These are phyloP conservation scores for Lasiodiplodia sp. DNA, from an alignment of 2,329 filamentous ascomycete species.

Conservation along the genomic window DNA sequence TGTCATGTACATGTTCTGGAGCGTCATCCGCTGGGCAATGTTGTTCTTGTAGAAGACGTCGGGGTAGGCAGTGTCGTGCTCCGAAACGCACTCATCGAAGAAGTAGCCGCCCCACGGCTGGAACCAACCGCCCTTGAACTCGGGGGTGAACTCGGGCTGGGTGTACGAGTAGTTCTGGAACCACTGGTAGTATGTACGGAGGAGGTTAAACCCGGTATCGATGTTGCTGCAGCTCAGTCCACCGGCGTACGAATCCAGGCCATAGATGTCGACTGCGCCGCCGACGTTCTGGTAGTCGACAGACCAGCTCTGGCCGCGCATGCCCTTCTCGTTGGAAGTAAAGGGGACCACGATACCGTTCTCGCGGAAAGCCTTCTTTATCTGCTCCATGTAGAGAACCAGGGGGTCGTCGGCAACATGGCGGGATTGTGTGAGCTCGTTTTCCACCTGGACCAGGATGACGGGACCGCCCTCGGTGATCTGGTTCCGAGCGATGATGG, in stretches of 20 bases:
- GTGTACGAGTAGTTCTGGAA: slow-evolving; percentile 52
- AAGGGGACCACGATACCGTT: slow-evolving; percentile 67
- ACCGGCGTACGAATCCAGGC: slow-evolving; percentile 64
- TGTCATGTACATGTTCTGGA: slow-evolving; percentile 69
- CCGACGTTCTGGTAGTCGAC: slow-evolving; percentile 63
- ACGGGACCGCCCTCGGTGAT: slow-evolving; percentile 64
- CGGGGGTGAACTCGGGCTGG: slow-evolving; percentile 64
- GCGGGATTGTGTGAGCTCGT: slow-evolving; percentile 55
- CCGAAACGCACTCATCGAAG: slow-evolving; percentile 60
- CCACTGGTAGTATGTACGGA: slow-evolving; percentile 57
- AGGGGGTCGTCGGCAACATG: slow-evolving; percentile 55
- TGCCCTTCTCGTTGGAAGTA: slow-evolving; percentile 67
- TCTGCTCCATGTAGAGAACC: slow-evolving; percentile 64
- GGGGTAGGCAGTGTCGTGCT: slow-evolving; percentile 66
- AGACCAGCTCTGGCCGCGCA: slow-evolving; percentile 66
- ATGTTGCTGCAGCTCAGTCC: slow-evolving; percentile 63
- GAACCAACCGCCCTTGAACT: slow-evolving; percentile 67
- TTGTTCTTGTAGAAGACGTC: slow-evolving; percentile 71
- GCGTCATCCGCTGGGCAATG: slow-evolving; percentile 66
- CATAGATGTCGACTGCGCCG: slow-evolving; percentile 64
- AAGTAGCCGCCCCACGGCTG: slow-evolving; percentile 67
- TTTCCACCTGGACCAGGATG: slow-evolving; percentile 65
- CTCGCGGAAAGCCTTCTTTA: slow-evolving; percentile 61
- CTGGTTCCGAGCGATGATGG: slow-evolving; percentile 60
- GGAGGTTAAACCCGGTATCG: slow-evolving; percentile 63